Evolutionary conservation across 2,329 filamentous ascomycete genomes (phyloP), one percentile per base, ranked within the genome.

Genomic region (Cladosporium sp.): DNA sequence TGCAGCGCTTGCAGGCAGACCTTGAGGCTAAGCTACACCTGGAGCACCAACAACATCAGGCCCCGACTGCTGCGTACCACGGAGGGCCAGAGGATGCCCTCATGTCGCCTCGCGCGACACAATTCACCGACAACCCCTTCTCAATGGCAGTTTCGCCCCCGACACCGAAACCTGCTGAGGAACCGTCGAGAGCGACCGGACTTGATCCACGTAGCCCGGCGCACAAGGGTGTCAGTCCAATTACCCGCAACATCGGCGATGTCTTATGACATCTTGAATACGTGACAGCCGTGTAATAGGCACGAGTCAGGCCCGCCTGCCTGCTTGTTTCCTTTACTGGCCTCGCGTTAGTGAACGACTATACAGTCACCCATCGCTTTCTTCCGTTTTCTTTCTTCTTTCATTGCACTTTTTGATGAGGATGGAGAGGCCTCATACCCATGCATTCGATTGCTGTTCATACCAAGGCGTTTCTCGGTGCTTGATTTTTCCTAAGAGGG

Each of bases 171-270:
- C 37, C 63, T 62, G 46, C 63, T 18, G 84, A 76, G 50, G 72
- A 72, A n/a, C 75, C 50, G 72, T 73, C 7, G 72, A 74, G 62
- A 81, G 80, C 9, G 75, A 74, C 11, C 14, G 41, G 28, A 9
- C 16, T 48, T 6, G 86, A 91, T 64, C 87, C 87, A 11, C 74
- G 87, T 60, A 90, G 86, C 66, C 87, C 87, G 13, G 84, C 86
- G 0, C 87, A 85, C 10, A 82, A 80, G 62, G 86, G 87, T 37
- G 85, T 86, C 66, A 83, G 82, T 54, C 85, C 87, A 3, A 90
- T 92, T 56, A 82, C 84, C 48, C 77, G 87, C 53, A 90, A 85
- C 54, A 92, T 92, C 62, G 85, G 88, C 66, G 86, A 90, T 63
- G 75, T 89, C 48, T 74, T 91, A 69, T 90, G 77, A 78, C 35